Conservation (phyloP, 768 basidiomycete genomes). For the Sarcodon aspratus region DNA sequence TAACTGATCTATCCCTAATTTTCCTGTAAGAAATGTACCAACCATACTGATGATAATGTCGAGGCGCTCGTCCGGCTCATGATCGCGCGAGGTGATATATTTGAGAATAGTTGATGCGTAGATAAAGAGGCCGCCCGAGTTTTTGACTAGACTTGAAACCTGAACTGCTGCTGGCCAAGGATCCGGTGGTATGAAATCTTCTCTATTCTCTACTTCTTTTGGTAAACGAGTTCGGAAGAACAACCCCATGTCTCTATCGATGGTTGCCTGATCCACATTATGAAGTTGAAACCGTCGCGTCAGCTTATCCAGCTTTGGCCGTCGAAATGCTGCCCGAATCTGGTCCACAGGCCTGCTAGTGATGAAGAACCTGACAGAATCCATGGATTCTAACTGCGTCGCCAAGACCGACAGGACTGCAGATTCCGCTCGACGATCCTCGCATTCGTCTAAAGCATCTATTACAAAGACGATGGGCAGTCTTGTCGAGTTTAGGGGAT, state of each 20-base stretch:
- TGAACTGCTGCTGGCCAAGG: constrained; percentile 3
- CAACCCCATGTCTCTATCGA: constrained; percentile 1
- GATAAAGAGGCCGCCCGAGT: constrained; percentile 10
- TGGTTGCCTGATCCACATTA: not conserved
- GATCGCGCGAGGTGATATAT: constrained; percentile 8
- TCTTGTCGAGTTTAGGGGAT: too few species aligned
- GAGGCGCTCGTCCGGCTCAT: not conserved
- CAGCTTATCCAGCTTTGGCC: not conserved
- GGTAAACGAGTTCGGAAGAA: not conserved
- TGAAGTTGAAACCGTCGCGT: constrained; percentile 1
- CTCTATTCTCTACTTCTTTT: not conserved
- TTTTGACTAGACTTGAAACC: not conserved
- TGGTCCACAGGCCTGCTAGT: constrained; percentile 6
- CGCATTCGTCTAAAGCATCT: constrained; percentile 11
- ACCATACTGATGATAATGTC: not conserved
- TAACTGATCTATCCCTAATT: constrained; percentile 5
- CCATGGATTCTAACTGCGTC: not conserved
- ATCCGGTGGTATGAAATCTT: not conserved
- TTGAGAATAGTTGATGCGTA: constrained; percentile 11
- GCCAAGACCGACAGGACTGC: constrained; percentile 3
- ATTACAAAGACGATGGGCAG: constrained; percentile 8
- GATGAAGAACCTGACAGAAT: constrained; percentile 5
- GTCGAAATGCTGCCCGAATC: constrained; percentile 1
- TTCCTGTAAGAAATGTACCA: not conserved
- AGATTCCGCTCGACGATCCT: constrained; percentile 2